A percentile compares a stretch with the other conserved stretches of the same genome.
These are phyloP conservation scores for Fusarium torreyae DNA, from an alignment of 2,329 filamentous ascomycete species.

Conservation along the genomic window DNA sequence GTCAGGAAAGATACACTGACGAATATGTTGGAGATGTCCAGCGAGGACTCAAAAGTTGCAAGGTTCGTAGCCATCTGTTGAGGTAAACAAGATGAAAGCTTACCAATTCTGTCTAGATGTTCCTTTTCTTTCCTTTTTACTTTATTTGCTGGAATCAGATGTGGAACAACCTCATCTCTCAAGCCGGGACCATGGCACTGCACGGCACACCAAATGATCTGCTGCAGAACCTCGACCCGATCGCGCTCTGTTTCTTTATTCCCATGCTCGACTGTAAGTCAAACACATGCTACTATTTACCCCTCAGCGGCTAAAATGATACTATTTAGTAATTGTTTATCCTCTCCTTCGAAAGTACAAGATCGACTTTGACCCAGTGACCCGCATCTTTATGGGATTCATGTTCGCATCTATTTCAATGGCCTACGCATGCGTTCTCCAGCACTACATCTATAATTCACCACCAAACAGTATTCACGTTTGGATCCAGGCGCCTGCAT, in stretches of 20 bases:
- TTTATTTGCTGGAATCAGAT: constrained; percentile 23
- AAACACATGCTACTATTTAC: accelerated
- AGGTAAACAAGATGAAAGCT: background rate
- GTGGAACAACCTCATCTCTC: constrained; percentile 18
- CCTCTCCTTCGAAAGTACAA: constrained; percentile 5
- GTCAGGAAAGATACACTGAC: constrained; percentile 3
- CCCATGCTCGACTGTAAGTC: constrained; percentile 12
- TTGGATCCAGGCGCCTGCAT: constrained; percentile 6
- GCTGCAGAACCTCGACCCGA: background rate
- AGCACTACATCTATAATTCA: constrained; percentile 12
- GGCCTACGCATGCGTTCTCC: constrained; percentile 7
- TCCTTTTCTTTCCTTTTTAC: constrained; percentile 18
- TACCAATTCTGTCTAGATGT: background rate
- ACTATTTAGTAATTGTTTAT: background rate
- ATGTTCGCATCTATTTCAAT: constrained; percentile 17
- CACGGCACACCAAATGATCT: constrained; percentile 13
- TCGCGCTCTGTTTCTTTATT: constrained; percentile 16
- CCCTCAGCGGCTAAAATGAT: accelerated
- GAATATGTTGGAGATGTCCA: constrained; percentile 14
- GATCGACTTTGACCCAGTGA: constrained; percentile 2
- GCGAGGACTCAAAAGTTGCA: constrained; percentile 20
- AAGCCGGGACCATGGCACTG: constrained; percentile 13
- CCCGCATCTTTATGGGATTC: constrained; percentile 15
- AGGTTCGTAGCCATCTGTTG: background rate
- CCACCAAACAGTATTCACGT: constrained; percentile 14